Conservation (phyloP, 495 filamentous ascomycete species). For the Alectoria sarmentosa region DNA sequence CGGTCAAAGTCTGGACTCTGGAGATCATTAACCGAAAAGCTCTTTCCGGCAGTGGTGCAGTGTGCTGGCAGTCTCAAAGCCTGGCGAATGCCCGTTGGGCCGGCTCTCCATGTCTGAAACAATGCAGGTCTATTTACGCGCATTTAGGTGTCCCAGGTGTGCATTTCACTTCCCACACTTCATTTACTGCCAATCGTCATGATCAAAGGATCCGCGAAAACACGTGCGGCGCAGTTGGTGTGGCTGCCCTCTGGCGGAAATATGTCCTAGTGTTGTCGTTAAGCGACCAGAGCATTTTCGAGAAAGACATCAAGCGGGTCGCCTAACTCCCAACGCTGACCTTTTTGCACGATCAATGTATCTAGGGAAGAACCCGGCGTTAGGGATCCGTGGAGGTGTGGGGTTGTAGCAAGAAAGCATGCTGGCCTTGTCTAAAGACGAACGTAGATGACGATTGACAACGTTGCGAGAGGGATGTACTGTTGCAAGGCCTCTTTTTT, state of each 20-base stretch:
- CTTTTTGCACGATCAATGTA: background rate
- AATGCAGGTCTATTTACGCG: background rate
- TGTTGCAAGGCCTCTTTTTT: background rate
- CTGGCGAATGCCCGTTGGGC: no score
- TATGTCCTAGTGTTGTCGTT: background rate
- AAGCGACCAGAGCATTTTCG: slow-evolving; percentile 7
- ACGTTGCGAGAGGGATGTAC: background rate
- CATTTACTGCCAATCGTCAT: slow-evolving; percentile 1
- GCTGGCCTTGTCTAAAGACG: background rate
- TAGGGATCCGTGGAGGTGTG: slow-evolving; percentile 1
- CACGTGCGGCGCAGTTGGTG: background rate
- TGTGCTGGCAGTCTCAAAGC: no score
- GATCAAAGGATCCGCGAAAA: background rate
- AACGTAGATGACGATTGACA: background rate
- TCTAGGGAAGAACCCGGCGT: background rate
- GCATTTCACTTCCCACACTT: background rate
- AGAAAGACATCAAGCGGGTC: slow-evolving; percentile 1
- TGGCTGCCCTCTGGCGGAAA: background rate
- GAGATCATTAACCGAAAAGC: no score
- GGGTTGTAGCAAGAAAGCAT: background rate
- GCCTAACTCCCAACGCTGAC: slow-evolving; percentile 1
- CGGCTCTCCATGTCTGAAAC: background rate
- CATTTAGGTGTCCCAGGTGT: background rate
- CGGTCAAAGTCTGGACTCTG: no score
- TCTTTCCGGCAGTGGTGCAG: no score